Percentiles rank a stretch among this genome's conserved stretches.
phyloP scores from a whole-genome alignment of 2,329 filamentous ascomycete genomes.

The Verticillium nonalfalfae region DNA sequence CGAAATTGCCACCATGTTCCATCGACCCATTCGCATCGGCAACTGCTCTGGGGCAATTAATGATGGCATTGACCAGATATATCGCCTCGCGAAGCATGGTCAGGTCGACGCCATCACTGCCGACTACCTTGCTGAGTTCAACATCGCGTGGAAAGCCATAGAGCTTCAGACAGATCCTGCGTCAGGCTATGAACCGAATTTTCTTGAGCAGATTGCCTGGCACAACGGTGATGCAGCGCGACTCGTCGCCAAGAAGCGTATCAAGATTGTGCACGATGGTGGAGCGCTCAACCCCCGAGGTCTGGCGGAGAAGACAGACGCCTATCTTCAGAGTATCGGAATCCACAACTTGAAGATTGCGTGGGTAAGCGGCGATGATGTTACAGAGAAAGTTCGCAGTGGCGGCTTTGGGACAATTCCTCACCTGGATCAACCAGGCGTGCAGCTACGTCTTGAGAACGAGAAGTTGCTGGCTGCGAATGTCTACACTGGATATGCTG shows the following conservation, averaged over 20 bases:
- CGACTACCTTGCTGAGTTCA: constrained; percentile 37
- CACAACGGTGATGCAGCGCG: constrained; percentile 25
- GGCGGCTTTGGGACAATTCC: constrained; percentile 10
- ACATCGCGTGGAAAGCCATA: constrained; percentile 39
- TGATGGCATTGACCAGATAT: constrained; percentile 18
- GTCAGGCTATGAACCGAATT: constrained; percentile 28
- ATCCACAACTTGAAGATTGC: constrained; percentile 23
- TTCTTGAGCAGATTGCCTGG: constrained; percentile 33
- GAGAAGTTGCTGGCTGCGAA: constrained; percentile 27
- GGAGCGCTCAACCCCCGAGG: constrained; percentile 48
- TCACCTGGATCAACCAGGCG: constrained; percentile 11
- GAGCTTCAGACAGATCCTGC: constrained; percentile 25
- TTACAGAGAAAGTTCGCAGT: constrained; percentile 14
- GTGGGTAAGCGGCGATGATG: constrained; percentile 30
- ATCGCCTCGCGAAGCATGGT: constrained; percentile 15
- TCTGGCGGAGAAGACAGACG: constrained; percentile 30
- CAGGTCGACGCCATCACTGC: constrained; percentile 29
- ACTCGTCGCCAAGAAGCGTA: constrained; percentile 34
- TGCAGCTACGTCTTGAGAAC: constrained; percentile 4
- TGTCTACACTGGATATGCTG: constrained; percentile 44
- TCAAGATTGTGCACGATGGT: constrained; percentile 51
- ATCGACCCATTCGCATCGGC: constrained; percentile 24
- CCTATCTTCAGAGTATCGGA: constrained; percentile 19
- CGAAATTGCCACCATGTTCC: neutral
- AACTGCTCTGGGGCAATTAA: constrained; percentile 22